phyloP scores from a whole-genome alignment of 2,329 filamentous ascomycete genomes.

The Cladosporium colombiae region DNA sequence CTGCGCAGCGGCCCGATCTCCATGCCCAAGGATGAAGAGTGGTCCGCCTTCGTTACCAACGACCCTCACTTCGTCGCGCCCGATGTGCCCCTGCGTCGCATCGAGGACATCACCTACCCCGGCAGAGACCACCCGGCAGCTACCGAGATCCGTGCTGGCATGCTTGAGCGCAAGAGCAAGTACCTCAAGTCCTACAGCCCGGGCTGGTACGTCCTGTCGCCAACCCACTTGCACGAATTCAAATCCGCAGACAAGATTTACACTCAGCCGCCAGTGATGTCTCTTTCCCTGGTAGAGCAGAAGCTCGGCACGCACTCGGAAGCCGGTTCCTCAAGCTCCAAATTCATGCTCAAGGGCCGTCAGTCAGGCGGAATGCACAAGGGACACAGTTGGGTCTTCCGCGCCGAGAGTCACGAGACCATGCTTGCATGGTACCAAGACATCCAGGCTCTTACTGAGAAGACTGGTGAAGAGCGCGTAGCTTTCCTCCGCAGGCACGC shows the following conservation, averaged over 20 bases:
- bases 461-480: conserved; percentile 81
- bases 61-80: conserved; percentile 89
- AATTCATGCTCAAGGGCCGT: conserved; percentile 95
- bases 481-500: conserved; percentile 83
- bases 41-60: conserved; percentile 76
- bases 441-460: conserved; percentile 85
- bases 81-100: conserved; percentile 70
- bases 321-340: conserved; percentile 82
- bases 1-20: conserved; percentile 80
- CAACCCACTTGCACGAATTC: conserved; percentile 97
- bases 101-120: conserved; percentile 86
- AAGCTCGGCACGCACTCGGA: conserved; percentile 91
- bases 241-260: conserved; percentile 91
- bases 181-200: conserved; percentile 97
- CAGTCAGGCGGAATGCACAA: conserved; percentile 93
- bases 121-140: conserved; percentile 82
- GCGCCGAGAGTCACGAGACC: conserved; percentile 75
- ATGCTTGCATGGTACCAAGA: conserved; percentile 98
- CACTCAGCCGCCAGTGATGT: conserved; percentile 89
- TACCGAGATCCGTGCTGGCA: conserved; percentile 82
- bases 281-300: conserved; percentile 89
- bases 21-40: conserved; percentile 95
- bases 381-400: conserved; percentile 68
- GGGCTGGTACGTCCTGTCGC: conserved; percentile 95
- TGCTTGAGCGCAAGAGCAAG: conserved; percentile 97